phyloP scores from a whole-genome alignment of 2,329 filamentous ascomycete species.

The Cladophialophora exuberans region DNA sequence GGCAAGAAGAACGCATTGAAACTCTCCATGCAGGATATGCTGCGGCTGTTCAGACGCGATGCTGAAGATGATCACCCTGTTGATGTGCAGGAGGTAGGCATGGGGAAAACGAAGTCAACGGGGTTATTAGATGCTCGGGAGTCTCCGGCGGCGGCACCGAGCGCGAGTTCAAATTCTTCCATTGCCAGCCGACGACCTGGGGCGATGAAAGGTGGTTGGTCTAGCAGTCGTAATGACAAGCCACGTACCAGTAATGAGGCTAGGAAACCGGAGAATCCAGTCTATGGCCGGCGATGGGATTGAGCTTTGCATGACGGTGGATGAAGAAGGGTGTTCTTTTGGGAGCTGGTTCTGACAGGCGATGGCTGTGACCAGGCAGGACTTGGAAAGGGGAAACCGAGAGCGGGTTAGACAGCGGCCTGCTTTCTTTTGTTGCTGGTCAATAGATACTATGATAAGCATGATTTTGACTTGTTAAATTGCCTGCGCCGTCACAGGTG shows the following conservation, averaged over 20 bases:
- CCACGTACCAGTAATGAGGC: constrained; percentile 13
- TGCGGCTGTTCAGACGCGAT: constrained; percentile 82
- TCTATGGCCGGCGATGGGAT: constrained; percentile 24
- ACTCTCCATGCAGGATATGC: constrained; percentile 88
- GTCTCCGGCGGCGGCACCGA: background rate
- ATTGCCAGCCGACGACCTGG: background rate
- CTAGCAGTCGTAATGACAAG: constrained; percentile 10
- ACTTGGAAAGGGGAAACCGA: no score
- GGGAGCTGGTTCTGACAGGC: no score
- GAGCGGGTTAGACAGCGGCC: no score
- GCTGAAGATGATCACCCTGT: constrained; percentile 50
- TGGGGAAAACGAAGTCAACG: constrained; percentile 2
- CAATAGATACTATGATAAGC: no score
- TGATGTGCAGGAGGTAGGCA: constrained; percentile 15
- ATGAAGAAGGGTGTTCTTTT: no score
- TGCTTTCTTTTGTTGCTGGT: no score
- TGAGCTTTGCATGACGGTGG: background rate
- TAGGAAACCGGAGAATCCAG: constrained; percentile 23
- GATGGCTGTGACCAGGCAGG: no score
- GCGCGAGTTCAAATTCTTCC: background rate
- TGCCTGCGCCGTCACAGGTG: no score
- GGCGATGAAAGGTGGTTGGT: background rate
- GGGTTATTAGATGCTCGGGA: constrained; percentile 12
- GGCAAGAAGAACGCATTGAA: constrained; percentile 76
- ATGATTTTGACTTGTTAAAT: no score